Conservation (phyloP, 2,329 filamentous ascomycete genomes). For the Fusarium subglutinans region DNA sequence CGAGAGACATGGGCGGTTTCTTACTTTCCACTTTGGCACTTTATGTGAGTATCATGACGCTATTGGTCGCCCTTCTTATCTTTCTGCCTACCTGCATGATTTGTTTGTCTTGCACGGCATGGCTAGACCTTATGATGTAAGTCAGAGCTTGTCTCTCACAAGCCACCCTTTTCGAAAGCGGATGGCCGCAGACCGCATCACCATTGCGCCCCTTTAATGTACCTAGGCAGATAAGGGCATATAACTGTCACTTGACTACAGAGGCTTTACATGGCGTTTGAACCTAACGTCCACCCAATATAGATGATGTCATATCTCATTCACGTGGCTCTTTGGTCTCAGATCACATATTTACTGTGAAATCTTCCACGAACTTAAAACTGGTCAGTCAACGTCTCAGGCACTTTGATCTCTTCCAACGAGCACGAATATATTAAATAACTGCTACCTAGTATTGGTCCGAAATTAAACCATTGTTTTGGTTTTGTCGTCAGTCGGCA, state of each 20-base stretch:
- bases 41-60: background rate
- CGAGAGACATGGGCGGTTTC: background rate
- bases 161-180: background rate
- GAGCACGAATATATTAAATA: background rate
- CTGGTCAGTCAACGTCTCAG: background rate
- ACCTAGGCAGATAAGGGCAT: background rate
- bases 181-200: background rate
- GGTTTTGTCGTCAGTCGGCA: too few relatives aligned
- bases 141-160: background rate
- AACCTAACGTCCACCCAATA: background rate
- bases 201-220: background rate
- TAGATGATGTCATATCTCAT: background rate
- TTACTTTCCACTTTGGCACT: background rate
- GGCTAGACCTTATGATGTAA: background rate
- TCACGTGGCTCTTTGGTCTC: background rate
- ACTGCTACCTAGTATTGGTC: background rate
- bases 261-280: background rate
- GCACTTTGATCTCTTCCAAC: background rate
- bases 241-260: background rate
- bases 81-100: background rate
- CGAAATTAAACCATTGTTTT: accelerated
- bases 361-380: too few relatives aligned
- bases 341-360: background rate
- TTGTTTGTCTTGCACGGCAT: background rate
- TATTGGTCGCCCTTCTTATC: background rate